Evolutionary conservation across 139 green algal genomes (phyloP), one percentile per base, ranked within the genome.

Genomic region (Chlamydomonas applanata): DNA sequence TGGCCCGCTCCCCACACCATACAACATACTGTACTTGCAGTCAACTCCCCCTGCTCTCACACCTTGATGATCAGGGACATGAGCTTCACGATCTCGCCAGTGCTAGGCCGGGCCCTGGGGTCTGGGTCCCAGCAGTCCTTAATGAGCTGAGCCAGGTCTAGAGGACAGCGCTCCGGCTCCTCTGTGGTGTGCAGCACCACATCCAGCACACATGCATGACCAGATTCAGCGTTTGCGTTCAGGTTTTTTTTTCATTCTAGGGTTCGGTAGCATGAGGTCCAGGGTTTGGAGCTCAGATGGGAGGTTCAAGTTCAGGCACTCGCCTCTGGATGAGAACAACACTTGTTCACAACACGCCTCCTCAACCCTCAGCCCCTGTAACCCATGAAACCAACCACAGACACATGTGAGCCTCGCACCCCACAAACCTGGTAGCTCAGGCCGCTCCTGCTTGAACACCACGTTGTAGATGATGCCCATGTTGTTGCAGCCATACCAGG

Each of bases 101-200:
- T 82, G 76, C 71, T 73, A 16, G 76, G 76, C 52, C 76, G 29
- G 3, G 34, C 24, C n/a, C 73, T 71, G 40, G 76, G 62, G 53
- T 82, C 76, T 35, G 71, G 76, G 52, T 70, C 64, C 76, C 76
- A 82, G 76, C 76, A 82, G 32, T 82, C 76, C 64, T 70, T 69
- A 16, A 82, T 74, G 14, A 82, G 70, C 32, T 69, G 36, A 5
- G 52, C 52, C 36, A 82, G 76, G 62, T 67, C 53, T 14, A 63
- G 27, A 4, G 76, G 64, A 27, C 70, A 77, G 53, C 76, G 76
- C 24, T 74, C 19, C 19, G 32, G 33, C 25, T 27, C 16, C 32
- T 53, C 17, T 49, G 62, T 49, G 62, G 40, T 11, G 11, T 11
- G 11, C 40, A 49, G 40, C 40, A 49, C 40, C 40, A 49, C 7